Base-by-base conservation (phyloP, 2,329 filamentous ascomycete genomes). In the Coniochaeta hoffmannii region DNA sequence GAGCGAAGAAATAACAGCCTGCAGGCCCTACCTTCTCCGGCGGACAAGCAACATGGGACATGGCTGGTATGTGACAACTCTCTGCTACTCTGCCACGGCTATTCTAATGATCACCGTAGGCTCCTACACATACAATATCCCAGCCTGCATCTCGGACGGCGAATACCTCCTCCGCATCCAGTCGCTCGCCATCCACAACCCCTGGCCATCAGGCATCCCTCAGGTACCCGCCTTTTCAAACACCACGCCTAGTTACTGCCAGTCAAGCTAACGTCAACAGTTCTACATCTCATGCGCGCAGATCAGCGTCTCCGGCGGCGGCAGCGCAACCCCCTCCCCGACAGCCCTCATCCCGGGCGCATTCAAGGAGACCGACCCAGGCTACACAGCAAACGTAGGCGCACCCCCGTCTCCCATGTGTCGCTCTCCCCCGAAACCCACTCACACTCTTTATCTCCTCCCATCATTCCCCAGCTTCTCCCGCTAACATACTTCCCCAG, bases 141-240 rank as follows among this genome's bases (percentile, higher is more conserved):
- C 81, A 8, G 61, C 67, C 26, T 76, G 75, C 60, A 73, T 85
- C 53, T 73, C 73, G 32, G 64, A 79, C 44, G 82, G 82, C 57
- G 77, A 82, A 60, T 85, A 85, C 64, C 76, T 85, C 46, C 72
- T 83, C 31, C 75, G 81, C 44, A 77, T 82, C 65, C 80, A 84
- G 56, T 74, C 80, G 52, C 77, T 86, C 53, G 83, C 79, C 30
- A 81, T 86, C 46, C 82, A 86, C 71, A 75, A 76, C 57, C 73
- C 73, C 1, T 53, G 50, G 50, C 50, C 50, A 17, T 71, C 73
- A 4, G 68, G 69, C 14, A 73, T 71, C 53, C 73, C 74, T 15
- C 72, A 74, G 60, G 63, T 64, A 57, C 52, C 12, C 38, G 6
- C 15, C 15, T 15, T 26, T 41, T 19, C 24, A 12, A 12, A 11